Evolutionary conservation across 176 grass and related monocot genomes (phyloP).

Genomic region (Bothriochloa decipiens): DNA sequence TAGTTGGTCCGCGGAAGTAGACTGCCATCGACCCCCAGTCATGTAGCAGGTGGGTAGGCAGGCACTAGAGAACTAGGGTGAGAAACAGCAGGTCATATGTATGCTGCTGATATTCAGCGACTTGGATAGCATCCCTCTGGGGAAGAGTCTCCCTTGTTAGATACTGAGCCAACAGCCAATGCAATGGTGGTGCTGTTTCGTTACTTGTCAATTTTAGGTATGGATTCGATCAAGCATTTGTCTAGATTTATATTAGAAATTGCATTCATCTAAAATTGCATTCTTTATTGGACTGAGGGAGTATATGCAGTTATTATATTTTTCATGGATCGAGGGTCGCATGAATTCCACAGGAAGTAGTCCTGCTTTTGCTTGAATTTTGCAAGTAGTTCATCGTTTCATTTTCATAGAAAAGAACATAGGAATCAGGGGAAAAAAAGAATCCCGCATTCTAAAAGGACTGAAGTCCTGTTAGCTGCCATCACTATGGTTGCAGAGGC

Average conservation of each 20-base stretch:
- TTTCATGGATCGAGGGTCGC: not conserved
- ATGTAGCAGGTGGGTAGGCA: not conserved
- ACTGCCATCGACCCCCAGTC: not conserved
- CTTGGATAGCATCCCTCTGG: not conserved
- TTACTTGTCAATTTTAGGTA: not conserved
- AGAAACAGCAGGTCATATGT: not conserved
- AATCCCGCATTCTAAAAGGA: not conserved
- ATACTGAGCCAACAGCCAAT: not conserved
- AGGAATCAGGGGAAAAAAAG: not conserved
- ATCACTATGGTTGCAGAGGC: too few relatives aligned
- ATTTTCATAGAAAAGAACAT: not conserved
- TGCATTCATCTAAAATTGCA: too few relatives aligned
- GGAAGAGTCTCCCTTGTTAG: not conserved
- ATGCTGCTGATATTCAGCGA: constrained; percentile 3
- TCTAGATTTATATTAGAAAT: too few relatives aligned
- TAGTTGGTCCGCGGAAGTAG: not conserved
- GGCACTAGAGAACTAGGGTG: not conserved
- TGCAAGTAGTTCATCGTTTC: not conserved
- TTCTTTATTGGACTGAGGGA: too few relatives aligned
- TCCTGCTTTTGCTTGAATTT: not conserved
- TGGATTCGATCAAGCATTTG: too few relatives aligned
- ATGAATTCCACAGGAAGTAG: not conserved
- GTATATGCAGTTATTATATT: too few relatives aligned
- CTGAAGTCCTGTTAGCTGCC: too few relatives aligned
- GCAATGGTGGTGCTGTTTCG: not conserved